Percentiles rank a stretch among this genome's conserved stretches.
Evolutionary conservation across 2,329 filamentous ascomycete species (phyloP).

Genomic region (Blumeriella jaapii): DNA sequence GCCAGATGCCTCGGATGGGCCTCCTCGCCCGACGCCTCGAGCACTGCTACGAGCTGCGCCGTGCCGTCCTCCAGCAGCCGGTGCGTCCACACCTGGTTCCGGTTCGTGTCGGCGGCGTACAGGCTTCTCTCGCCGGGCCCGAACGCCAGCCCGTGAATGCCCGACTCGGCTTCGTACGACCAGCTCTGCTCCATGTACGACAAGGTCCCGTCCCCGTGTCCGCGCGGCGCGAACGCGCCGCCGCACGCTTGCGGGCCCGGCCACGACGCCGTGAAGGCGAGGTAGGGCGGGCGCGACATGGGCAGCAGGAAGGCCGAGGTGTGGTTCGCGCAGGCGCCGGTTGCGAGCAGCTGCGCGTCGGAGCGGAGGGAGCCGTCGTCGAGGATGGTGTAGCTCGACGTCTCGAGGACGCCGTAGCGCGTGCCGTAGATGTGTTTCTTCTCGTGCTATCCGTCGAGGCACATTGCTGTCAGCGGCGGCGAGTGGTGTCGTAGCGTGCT

Average conservation of each 20-base stretch:
- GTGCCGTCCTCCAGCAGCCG: background rate
- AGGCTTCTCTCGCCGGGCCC: background rate
- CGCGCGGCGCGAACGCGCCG: conserved; percentile 1
- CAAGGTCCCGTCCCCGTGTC: conserved; percentile 2
- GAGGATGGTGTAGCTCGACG: conserved; percentile 6
- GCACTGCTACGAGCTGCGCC: background rate
- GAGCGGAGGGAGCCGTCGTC: conserved; percentile 1
- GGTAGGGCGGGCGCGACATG: conserved; percentile 1
- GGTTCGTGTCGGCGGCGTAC: conserved; percentile 8
- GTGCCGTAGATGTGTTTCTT: conserved; percentile 7
- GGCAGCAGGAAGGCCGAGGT: conserved; percentile 3
- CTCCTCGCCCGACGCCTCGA: background rate
- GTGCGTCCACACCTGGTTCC: conserved; percentile 3
- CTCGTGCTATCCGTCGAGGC: no score
- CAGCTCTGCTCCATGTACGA: conserved; percentile 4
- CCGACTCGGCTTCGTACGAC: conserved; percentile 4
- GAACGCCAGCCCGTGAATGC: conserved; percentile 7
- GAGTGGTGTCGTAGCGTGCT: background rate
- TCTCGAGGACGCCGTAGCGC: background rate
- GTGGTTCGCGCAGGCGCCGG: background rate
- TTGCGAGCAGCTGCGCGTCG: background rate
- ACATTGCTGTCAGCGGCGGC: no score
- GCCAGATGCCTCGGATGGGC: conserved; percentile 9
- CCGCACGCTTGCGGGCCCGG: conserved; percentile 6
- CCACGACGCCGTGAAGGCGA: conserved; percentile 5